Percentiles rank a stretch among this genome's conserved stretches.
Evolutionary conservation across 192 early-diverging fungal genomes (phyloP).

Genomic region (Backusella australiensis): DNA sequence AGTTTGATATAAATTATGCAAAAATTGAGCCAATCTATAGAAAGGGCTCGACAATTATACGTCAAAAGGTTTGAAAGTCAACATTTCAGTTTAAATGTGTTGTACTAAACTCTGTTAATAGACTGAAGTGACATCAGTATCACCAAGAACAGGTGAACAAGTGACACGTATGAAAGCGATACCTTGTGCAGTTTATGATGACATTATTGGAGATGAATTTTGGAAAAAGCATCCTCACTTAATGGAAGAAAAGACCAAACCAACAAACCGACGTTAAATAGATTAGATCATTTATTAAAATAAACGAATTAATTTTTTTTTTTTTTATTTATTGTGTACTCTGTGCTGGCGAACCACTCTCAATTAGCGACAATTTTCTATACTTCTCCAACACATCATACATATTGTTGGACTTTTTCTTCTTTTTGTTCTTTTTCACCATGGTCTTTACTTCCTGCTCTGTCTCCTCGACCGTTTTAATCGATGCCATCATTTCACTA

Average conservation of each 20-base stretch:
- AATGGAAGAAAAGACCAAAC: constrained; percentile 16
- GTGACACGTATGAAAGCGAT: constrained; percentile 54
- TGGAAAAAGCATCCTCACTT: constrained; percentile 54
- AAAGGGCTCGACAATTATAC: constrained; percentile 83
- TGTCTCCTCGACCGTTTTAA: constrained; percentile 1
- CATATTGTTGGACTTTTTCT: constrained; percentile 18
- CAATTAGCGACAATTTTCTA: constrained; percentile 22
- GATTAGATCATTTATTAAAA: no score
- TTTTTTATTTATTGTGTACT: no score
- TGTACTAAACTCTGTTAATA: constrained; percentile 15
- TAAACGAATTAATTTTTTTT: not conserved
- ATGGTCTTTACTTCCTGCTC: not conserved
- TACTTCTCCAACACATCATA: constrained; percentile 50
- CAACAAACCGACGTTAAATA: not conserved
- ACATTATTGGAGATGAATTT: constrained; percentile 75
- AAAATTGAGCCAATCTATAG: constrained; percentile 76
- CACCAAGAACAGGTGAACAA: constrained; percentile 14
- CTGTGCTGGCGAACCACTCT: not conserved
- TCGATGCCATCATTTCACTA: constrained; percentile 22
- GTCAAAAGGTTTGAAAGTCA: constrained; percentile 44
- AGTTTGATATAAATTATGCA: constrained; percentile 90
- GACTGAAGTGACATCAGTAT: constrained; percentile 15
- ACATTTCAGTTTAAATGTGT: constrained; percentile 15
- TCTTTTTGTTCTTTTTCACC: constrained; percentile 1
- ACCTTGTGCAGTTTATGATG: constrained; percentile 56